Base-by-base conservation (phyloP, 177 flowering plant species). In the Vitis hybrid region DNA sequence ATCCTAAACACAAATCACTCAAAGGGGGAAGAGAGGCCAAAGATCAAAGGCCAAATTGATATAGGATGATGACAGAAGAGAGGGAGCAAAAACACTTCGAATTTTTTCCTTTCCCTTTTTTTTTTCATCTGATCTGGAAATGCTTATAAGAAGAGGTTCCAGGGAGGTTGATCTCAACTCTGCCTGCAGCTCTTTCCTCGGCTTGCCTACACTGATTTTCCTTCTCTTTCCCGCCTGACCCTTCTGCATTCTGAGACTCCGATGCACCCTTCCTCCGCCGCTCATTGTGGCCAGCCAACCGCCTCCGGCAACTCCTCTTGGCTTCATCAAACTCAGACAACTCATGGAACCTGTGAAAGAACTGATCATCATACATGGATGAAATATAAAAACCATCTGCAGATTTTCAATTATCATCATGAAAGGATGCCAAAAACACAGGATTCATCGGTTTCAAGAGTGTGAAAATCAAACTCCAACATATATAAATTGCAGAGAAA, bases 281-380 rank as follows among this genome's bases (percentile, higher is more conserved):
- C 73, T 84, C 85, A n/a, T 85, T 87, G 76, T 84, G 89, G 28
- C 84, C 87, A 1, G 89, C 90, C 70, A 87, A 65, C 50, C 90
- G 86, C 73, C 82, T 76, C 1, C 90, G 73, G 57, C 90, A 87
- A 60, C 89, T 85, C 64, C 87, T 79, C 64, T 84, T 85, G 10
- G 85, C 71, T 56, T 85, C 87, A 69, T 87, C 89, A 59, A 85
- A 87, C 75, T 85, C 86, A 1, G 72, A 65, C 4, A 87, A 78
- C 73, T 81, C 88, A 73, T 87, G 90, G 72, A 87, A 87, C 84
- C 88, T 87, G 71, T 65, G 33, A 38, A 38, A 38, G 47, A 8
- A 38, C 47, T 38, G 47, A 38, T 38, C 9, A 38, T 38, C 47
- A 38, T 38, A 38, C 47, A 38, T 38, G 47, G 47, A 38, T 38